Evolutionary conservation across 306 rosid species (phyloP).

Genomic region (Trifolium repens): DNA sequence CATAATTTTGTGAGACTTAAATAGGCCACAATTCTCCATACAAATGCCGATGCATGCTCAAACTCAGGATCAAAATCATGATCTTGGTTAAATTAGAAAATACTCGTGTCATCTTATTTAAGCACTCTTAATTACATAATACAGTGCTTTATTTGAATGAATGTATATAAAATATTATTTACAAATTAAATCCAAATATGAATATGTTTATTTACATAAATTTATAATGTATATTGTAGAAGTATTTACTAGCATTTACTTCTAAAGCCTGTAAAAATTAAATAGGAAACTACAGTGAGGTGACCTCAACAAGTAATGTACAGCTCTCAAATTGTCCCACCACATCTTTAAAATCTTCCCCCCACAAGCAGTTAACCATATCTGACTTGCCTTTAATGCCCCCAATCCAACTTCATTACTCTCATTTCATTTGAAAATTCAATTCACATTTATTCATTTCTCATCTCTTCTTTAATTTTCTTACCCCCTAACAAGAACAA

Average conservation of each 20-base stretch:
- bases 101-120: too few species aligned
- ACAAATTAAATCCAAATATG: too few species aligned
- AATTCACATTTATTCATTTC: background rate
- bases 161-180: too few species aligned
- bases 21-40: too few species aligned
- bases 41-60: too few species aligned
- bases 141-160: too few species aligned
- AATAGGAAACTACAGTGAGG: background rate
- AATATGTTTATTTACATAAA: too few species aligned
- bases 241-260: background rate
- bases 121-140: too few species aligned
- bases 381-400: constrained; percentile 64
- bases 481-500: background rate
- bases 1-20: too few species aligned
- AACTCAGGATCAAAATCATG: too few species aligned
- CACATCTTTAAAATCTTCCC: constrained; percentile 49
- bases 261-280: constrained; percentile 17
- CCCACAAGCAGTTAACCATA: constrained; percentile 24
- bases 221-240: too few species aligned
- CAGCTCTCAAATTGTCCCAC: constrained; percentile 45
- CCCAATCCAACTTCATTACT: constrained; percentile 32
- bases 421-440: constrained; percentile 30
- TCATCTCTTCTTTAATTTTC: background rate
- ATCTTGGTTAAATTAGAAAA: too few species aligned
- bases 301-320: constrained; percentile 37